Base-by-base conservation (phyloP, 805 yeast species). In the Kodamaea jinghongensis region DNA sequence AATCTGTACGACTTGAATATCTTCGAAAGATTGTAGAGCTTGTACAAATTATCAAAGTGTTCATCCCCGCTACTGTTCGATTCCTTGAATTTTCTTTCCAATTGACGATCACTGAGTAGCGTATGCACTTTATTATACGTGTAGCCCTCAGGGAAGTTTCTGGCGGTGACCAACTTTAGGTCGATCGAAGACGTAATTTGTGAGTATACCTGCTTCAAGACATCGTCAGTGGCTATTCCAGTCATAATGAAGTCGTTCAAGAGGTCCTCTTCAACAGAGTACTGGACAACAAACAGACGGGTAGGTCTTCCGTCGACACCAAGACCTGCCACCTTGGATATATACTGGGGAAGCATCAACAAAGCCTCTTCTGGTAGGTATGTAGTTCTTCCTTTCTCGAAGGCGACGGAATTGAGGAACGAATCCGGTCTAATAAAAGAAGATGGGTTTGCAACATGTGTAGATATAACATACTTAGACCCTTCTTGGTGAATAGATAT, bases 361-460 rank as follows among this genome's bases (percentile, higher is more conserved):
- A 71, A 58, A 0, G 79, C 76, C 1, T 67, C 65, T 31, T 80
- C 84, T 0, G 95, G 91, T 15, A 83, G 71, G 54, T 90, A 91
- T 1, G 81, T 71, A 0, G 96, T 87, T 15, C 78, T 63, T 0
- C 82, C 76, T 48, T 80, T 72, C 32, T 68, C 70, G 46, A 70
- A 75, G 0, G 95, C 96, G 37, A 78, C 71, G 33, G 70, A 61
- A 12, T 81, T 66, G 16, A 80, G 46, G 2, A 52, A 46, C 0
- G 72, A 67, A 5, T 50, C 44, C 1, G 72, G 71, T 14, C 54
- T 57, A 41, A 86, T 59, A 46, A 72, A 76, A 0, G 96, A 82
- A 0, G 87, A 70, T 0, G 97, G 97, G 57, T 91, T 89, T 1
- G 98, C 97, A 46, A 91, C 78, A 57, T 85, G 96, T 2, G 88